These are phyloP conservation scores for Solanum stenotomum DNA, from an alignment of 257 asterid species.

Conservation along the genomic window DNA sequence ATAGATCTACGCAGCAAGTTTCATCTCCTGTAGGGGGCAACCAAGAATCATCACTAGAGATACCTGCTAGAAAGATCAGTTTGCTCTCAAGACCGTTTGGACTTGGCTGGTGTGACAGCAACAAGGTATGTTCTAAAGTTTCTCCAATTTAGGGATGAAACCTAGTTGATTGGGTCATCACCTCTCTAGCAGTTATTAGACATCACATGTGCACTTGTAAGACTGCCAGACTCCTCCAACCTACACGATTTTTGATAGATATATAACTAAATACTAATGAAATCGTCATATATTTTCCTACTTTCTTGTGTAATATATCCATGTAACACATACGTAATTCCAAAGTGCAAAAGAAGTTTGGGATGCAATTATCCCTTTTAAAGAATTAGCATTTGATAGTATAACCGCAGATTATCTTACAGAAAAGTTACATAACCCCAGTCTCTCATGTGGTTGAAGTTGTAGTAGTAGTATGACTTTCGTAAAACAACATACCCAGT, in stretches of 20 bases:
- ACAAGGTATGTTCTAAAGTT: constrained; percentile 47
- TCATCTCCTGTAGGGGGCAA: constrained; percentile 21
- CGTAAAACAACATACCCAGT: not conserved
- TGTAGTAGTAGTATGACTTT: not conserved
- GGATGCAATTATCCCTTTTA: not conserved
- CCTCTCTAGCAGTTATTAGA: not conserved
- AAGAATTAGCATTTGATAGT: not conserved
- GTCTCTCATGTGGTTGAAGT: not conserved
- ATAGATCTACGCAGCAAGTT: constrained; percentile 59
- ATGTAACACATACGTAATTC: not conserved
- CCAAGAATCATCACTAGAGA: constrained; percentile 55
- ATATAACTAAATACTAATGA: not conserved
- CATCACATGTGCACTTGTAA: not conserved
- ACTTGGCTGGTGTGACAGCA: constrained; percentile 69
- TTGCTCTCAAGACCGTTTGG: constrained; percentile 49
- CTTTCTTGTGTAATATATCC: not conserved
- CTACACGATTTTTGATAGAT: not conserved
- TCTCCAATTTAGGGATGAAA: not conserved
- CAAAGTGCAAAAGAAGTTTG: not conserved
- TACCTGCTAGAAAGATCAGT: constrained; percentile 58
- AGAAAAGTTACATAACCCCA: not conserved
- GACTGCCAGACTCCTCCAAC: not conserved
- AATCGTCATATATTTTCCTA: not conserved
- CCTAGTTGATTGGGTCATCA: not conserved
- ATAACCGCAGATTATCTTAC: not conserved